Conservation (phyloP, 1,284 basidiomycete genomes). For the Omphalotus olearius region DNA sequence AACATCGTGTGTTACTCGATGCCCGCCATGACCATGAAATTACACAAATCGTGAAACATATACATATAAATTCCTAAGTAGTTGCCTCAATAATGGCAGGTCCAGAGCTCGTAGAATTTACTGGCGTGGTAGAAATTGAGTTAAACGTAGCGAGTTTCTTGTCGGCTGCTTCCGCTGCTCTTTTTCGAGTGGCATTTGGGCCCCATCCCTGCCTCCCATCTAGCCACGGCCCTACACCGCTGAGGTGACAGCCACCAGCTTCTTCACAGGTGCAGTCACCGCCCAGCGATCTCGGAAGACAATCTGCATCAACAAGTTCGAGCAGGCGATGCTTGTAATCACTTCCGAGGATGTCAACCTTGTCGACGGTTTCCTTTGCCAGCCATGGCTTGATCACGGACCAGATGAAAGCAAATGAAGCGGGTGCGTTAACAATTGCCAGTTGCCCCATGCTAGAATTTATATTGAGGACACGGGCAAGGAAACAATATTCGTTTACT, state of each 20-base stretch:
- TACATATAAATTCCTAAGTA: too few relatives aligned
- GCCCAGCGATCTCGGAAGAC: constrained; percentile 31
- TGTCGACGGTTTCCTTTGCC: constrained; percentile 63
- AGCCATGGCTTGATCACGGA: constrained; percentile 63
- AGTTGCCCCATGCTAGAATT: constrained; percentile 61
- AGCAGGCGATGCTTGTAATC: constrained; percentile 54
- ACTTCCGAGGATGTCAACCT: constrained; percentile 58
- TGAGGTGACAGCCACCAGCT: constrained; percentile 53
- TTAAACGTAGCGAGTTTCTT: too few relatives aligned
- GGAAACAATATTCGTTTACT: constrained; percentile 18
- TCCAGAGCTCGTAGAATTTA: too few relatives aligned
- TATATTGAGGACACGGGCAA: constrained; percentile 2
- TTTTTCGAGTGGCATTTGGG: constrained; percentile 27
- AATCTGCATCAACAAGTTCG: constrained; percentile 52
- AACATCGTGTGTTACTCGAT: too few relatives aligned
- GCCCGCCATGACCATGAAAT: too few relatives aligned
- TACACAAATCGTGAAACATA: too few relatives aligned
- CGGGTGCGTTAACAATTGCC: constrained; percentile 64
- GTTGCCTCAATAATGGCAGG: too few relatives aligned
- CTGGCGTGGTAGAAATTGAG: too few relatives aligned
- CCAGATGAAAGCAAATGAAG: constrained; percentile 70
- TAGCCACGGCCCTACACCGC: constrained; percentile 67
- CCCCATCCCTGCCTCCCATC: constrained; percentile 52
- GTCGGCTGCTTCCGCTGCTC: background rate
- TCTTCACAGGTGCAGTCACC: constrained; percentile 49